Evolutionary conservation across 169 alveolate species (phyloP), one percentile per base, ranked within the genome.

Genomic region (Plasmodium coatneyi): DNA sequence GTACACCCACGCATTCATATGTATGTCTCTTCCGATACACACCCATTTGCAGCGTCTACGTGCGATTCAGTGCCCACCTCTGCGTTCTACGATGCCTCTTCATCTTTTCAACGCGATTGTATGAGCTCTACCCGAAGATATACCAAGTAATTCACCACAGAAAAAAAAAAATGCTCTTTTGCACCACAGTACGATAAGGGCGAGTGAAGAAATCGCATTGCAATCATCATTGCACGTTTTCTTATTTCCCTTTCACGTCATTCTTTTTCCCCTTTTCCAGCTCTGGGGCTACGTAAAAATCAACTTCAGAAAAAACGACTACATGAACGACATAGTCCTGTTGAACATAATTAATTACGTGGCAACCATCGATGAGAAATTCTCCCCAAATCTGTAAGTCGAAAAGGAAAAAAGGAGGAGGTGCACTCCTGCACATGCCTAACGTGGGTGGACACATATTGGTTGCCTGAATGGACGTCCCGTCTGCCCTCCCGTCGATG

Each of bases 91-190:
- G 80, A 12, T 84, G 93, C 70, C 79, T 84, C 25, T 84, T 74
- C 66, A 46, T 84, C 52, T 84, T 84, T 74, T 84, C 93, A 3
- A 84, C 93, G 22, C 30, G 84, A 16, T 86, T 72, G 30, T 72
- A 49, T 36, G 93, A 84, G 70, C 32, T 84, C 43, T 84, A 74
- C 10, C 93, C 93, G 1, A 84, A 71, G 78, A 84, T 84, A 36
- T 52, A 41, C 30, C 93, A 84, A 30, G 93, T 84, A 84, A 74
- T 22, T 1, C 76, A 66, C 36, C 76, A 49, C 9, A 41, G 14
- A 49, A 25, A 71, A 71, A n/a, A 28, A 56, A 82, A 41, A 25
- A 83, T 49, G 5, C 60, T 14, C 7, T 49, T 49, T 49, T 49
- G 60, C 60, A 49, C 60, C 22, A 49, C 60, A 49, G 2, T 49